Conservation (phyloP, 139 green algal genomes). For the Raphidocelis subcapitata region DNA sequence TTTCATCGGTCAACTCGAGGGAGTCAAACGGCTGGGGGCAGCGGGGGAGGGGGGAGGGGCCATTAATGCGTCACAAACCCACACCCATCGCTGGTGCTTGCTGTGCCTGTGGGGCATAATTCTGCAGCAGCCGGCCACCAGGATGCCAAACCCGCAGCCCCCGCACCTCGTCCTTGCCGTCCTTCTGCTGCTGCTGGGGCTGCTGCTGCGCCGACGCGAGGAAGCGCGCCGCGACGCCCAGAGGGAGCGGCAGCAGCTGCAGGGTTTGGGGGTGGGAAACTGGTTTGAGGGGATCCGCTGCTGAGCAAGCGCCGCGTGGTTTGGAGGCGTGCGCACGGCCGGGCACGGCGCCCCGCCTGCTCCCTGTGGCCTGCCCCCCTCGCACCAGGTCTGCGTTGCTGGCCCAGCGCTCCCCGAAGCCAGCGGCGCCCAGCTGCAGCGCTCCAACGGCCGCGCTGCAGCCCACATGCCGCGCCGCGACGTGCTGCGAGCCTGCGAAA, state of each 20-base stretch:
- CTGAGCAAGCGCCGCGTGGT: background rate
- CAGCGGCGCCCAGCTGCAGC: background rate
- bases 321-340: background rate
- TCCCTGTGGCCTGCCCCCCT: background rate
- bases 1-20: constrained; percentile 59
- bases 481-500: constrained; percentile 3
- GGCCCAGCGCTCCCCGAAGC: background rate
- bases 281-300: no score
- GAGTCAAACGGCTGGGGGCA: constrained; percentile 37
- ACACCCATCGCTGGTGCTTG: no score
- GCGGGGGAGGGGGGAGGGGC: background rate
- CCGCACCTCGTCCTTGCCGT: background rate
- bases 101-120: background rate
- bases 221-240: constrained; percentile 20
- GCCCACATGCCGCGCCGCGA: constrained; percentile 1
- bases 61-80: no score
- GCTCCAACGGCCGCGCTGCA: constrained; percentile 7
- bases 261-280: no score
- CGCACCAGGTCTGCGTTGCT: background rate
- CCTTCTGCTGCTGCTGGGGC: background rate
- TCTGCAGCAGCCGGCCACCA: background rate
- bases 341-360: background rate
- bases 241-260: constrained; percentile 11
- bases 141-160: background rate
- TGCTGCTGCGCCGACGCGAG: constrained; percentile 2